A percentile compares a stretch with the other conserved stretches of the same genome.
Evolutionary conservation across 2,329 filamentous ascomycete species (phyloP).

Genomic region (Aspergillus niger): DNA sequence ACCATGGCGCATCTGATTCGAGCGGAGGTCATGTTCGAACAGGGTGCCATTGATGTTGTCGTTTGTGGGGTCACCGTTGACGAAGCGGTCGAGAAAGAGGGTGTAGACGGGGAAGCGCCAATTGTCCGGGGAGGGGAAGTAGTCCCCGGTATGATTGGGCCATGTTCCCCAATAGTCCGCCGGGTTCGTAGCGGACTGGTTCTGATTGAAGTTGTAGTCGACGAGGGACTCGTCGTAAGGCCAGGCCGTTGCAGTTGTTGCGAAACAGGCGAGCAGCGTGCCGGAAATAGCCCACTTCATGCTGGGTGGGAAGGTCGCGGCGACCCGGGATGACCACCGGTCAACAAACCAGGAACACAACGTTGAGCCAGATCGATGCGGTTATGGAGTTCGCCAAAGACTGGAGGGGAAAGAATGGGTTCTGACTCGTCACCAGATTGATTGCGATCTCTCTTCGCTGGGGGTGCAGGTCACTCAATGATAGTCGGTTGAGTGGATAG

Average conservation of each 20-base stretch:
- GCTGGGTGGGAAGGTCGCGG: background rate
- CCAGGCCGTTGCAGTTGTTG: constrained; percentile 28
- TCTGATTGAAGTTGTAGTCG: constrained; percentile 63
- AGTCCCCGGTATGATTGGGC: constrained; percentile 49
- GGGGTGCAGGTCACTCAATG: background rate
- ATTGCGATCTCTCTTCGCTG: background rate
- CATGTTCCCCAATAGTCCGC: constrained; percentile 60
- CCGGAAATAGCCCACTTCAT: constrained; percentile 32
- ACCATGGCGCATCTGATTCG: constrained; percentile 63
- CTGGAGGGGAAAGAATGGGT: too few relatives aligned
- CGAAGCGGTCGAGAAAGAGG: constrained; percentile 63
- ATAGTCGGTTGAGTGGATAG: background rate
- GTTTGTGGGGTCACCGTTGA: constrained; percentile 64
- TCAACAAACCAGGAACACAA: background rate
- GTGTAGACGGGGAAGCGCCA: constrained; percentile 68
- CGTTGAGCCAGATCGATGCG: background rate
- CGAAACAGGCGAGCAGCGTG: constrained; percentile 28
- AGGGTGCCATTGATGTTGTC: constrained; percentile 62
- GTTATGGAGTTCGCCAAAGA: background rate
- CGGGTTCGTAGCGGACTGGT: constrained; percentile 55
- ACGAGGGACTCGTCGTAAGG: constrained; percentile 52
- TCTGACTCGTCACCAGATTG: background rate
- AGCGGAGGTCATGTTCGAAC: constrained; percentile 61
- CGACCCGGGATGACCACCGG: background rate
- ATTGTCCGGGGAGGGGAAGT: constrained; percentile 58